These are phyloP conservation scores for Russula dissimulans DNA, from an alignment of 768 basidiomycete species.

Conservation along the genomic window DNA sequence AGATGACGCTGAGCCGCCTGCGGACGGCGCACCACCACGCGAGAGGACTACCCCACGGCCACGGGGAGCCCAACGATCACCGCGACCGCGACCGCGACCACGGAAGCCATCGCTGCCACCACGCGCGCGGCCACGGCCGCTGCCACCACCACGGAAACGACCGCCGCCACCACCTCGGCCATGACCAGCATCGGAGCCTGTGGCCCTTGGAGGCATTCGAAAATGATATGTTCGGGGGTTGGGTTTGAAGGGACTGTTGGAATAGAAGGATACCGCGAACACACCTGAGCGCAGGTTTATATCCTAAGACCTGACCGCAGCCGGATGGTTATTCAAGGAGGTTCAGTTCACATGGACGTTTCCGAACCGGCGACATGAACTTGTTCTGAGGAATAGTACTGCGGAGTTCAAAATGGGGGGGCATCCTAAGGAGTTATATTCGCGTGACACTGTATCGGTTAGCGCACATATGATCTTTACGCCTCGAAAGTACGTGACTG, in stretches of 20 bases:
- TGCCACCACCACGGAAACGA: neutral
- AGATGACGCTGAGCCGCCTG: neutral
- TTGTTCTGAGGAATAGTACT: neutral
- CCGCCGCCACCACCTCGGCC: neutral
- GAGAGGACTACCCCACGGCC: too few species aligned
- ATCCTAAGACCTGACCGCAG: neutral
- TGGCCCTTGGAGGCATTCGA: neutral
- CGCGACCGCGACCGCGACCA: neutral
- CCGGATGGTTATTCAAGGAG: neutral
- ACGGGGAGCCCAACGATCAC: neutral
- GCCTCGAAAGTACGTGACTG: neutral
- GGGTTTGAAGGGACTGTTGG: too few species aligned
- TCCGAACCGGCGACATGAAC: neutral
- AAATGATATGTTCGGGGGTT: too few species aligned
- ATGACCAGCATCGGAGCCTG: neutral
- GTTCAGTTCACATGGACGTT: neutral
- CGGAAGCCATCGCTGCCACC: neutral
- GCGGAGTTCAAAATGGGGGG: neutral
- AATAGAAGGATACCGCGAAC: neutral
- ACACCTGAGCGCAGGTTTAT: neutral
- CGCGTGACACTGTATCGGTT: neutral
- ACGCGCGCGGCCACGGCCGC: neutral
- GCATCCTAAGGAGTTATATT: neutral
- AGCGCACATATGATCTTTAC: neutral
- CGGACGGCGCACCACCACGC: neutral